These are phyloP conservation scores for Handroanthus guayacan DNA, from an alignment of 257 asterid species.

Conservation along the genomic window DNA sequence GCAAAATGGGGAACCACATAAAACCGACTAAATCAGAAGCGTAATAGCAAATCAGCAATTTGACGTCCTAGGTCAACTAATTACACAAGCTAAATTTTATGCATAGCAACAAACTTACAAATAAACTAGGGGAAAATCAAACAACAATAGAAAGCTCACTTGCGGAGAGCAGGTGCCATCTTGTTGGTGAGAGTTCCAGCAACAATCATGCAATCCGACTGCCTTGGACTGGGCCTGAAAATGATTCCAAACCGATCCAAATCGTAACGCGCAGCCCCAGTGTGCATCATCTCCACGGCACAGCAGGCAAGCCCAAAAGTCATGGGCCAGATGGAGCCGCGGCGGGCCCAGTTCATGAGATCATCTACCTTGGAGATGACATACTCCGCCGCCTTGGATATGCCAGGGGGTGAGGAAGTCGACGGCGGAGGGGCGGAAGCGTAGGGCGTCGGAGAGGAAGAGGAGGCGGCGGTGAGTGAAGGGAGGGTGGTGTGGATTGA, in stretches of 20 bases:
- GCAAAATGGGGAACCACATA: constrained; percentile 13
- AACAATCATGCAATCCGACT: constrained; percentile 93
- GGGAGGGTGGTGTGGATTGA: constrained; percentile 85
- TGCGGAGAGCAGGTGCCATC: constrained; percentile 99
- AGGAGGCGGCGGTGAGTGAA: constrained; percentile 54
- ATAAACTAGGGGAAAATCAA: not conserved
- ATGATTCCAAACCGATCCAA: constrained; percentile 94
- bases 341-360: constrained; percentile 96
- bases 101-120: not conserved
- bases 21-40: constrained; percentile 7
- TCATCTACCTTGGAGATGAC: constrained; percentile 97
- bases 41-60: constrained; percentile 16
- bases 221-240: constrained; percentile 96
- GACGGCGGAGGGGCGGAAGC: constrained; percentile 68
- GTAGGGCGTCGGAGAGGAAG: constrained; percentile 76
- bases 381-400: constrained; percentile 83
- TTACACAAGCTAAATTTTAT: too few relatives aligned
- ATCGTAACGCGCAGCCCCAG: constrained; percentile 97
- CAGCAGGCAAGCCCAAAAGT: constrained; percentile 96
- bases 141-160: constrained; percentile 44
- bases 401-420: constrained; percentile 73
- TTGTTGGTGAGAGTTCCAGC: constrained; percentile 91
- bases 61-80: not conserved
- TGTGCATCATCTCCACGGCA: constrained; percentile 99
- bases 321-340: constrained; percentile 99